Evolutionary conservation across 495 filamentous ascomycete genomes (phyloP).

Genomic region (Neohortaea acidophila): DNA sequence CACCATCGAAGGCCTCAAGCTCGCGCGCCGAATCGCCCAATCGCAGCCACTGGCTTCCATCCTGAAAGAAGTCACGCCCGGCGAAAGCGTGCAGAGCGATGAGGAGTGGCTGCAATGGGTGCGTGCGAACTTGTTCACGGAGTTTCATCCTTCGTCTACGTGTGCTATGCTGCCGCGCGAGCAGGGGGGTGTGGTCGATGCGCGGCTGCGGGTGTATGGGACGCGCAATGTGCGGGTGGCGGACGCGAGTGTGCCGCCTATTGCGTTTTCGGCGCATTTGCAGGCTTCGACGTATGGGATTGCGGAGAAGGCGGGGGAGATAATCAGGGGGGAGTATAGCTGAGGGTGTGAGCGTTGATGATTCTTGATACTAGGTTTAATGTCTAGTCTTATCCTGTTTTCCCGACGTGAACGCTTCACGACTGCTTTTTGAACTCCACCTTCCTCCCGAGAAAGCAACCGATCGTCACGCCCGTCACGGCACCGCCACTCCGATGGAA

Average conservation of each 20-base stretch:
- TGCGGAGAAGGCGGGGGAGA: constrained; percentile 17
- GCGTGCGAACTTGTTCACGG: constrained; percentile 1
- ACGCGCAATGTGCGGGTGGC: constrained; percentile 16
- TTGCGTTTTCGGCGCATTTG: constrained; percentile 8
- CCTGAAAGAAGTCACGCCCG: constrained; percentile 15
- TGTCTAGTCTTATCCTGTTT: too few species aligned
- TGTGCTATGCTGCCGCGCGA: constrained; percentile 37
- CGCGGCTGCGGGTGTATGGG: constrained; percentile 16
- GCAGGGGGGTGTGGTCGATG: constrained; percentile 24
- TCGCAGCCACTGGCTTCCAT: constrained; percentile 4
- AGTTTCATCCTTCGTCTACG: constrained; percentile 34
- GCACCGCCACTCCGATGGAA: constrained; percentile 5
- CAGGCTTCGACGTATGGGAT: constrained; percentile 14
- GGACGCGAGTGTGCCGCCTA: constrained; percentile 19
- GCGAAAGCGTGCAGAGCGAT: constrained; percentile 11
- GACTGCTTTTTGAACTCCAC: too few species aligned
- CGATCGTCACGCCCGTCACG: constrained; percentile 3
- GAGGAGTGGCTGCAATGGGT: constrained; percentile 12
- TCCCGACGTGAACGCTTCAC: too few species aligned
- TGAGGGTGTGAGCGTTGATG: too few species aligned
- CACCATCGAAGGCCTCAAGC: constrained; percentile 6
- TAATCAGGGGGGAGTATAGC: constrained; percentile 5
- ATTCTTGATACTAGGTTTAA: too few species aligned
- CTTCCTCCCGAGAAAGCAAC: constrained; percentile 10
- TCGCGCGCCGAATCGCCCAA: constrained; percentile 10